Evolutionary conservation across 129 eudicot species (phyloP).

Genomic region (Helichrysum umbraculigerum): DNA sequence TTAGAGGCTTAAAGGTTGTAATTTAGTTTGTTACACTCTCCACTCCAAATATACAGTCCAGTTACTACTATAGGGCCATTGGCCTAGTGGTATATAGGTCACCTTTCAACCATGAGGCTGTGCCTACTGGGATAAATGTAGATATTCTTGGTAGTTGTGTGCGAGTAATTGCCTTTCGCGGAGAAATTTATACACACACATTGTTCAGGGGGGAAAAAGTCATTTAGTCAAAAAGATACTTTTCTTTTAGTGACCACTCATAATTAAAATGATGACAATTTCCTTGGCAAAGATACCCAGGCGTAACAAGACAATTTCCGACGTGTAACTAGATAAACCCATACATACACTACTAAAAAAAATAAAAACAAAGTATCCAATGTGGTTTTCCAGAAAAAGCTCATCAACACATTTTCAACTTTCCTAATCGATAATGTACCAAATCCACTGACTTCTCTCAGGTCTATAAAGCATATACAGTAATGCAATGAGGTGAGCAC

Average conservation of each 20-base stretch:
- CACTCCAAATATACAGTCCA: neutral
- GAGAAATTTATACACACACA: too few relatives aligned
- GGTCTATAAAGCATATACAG: conserved; percentile 5
- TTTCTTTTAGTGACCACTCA: neutral
- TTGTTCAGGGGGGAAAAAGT: neutral
- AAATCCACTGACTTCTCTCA: conserved; percentile 13
- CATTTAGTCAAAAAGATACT: neutral
- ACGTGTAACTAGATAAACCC: neutral
- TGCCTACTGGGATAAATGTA: too few relatives aligned
- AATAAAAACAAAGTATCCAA: neutral
- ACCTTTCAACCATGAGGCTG: too few relatives aligned
- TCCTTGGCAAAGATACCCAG: neutral
- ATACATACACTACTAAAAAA: neutral
- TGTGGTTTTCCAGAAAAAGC: neutral
- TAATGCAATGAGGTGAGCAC: neutral
- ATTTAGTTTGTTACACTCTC: neutral
- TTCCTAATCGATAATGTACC: neutral
- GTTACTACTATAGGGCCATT: too few relatives aligned
- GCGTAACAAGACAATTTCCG: neutral
- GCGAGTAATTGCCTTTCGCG: too few relatives aligned
- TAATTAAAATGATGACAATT: neutral
- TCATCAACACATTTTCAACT: too few relatives aligned
- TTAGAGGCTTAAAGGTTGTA: neutral
- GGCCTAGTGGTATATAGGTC: too few relatives aligned
- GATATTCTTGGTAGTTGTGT: too few relatives aligned